Percentiles rank a stretch among this genome's conserved stretches.
Conservation (phyloP, 257 asterid species). For the Solanum dulcamara region DNA sequence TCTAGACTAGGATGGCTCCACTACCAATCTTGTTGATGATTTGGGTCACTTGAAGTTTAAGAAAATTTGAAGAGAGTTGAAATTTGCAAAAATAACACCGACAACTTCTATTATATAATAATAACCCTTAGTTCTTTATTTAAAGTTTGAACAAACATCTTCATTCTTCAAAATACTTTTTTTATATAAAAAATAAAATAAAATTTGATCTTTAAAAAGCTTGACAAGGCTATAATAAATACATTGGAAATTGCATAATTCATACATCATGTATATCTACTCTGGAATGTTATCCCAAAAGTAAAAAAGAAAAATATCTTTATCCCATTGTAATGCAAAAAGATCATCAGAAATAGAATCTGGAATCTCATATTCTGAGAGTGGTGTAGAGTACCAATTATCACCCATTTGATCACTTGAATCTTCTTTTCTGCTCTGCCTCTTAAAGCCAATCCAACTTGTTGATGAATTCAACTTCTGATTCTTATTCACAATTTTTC, state of each 20-base stretch:
- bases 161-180: background rate
- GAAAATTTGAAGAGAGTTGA: background rate
- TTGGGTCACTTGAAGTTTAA: background rate
- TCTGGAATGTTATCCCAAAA: background rate
- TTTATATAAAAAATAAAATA: background rate
- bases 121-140: background rate
- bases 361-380: background rate
- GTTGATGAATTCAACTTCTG: background rate
- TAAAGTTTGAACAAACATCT: background rate
- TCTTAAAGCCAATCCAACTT: background rate
- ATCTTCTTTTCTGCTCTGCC: too few relatives aligned
- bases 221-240: background rate
- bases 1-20: too few relatives aligned
- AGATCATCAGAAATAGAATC: background rate
- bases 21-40: too few relatives aligned
- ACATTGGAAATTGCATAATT: background rate
- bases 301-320: background rate
- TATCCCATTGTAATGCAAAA: background rate
- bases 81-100: background rate
- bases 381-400: background rate
- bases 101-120: background rate
- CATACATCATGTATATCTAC: background rate
- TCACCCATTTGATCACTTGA: background rate
- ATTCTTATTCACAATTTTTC: background rate
- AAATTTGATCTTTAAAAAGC: background rate